Conservation (phyloP, 2,329 filamentous ascomycete species). For the Penicillium sp. region DNA sequence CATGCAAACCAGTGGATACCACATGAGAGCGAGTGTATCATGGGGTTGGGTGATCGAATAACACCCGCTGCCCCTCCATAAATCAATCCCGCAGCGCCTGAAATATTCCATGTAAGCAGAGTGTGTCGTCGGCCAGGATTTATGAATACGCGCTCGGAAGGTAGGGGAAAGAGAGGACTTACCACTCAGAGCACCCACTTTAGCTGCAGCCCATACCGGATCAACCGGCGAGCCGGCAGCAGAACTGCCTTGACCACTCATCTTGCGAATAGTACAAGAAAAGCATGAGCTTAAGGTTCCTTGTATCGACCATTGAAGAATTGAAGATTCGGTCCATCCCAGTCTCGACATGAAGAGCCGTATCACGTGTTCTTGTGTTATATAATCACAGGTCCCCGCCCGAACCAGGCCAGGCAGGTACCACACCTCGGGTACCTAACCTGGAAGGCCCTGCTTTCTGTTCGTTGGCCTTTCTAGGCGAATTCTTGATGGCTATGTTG, state of each 20-base stretch:
- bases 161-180: conserved; percentile 26
- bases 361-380: conserved; percentile 16
- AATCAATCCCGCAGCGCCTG: conserved; percentile 56
- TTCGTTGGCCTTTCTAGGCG: no score
- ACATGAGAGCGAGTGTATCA: conserved; percentile 70
- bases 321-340: conserved; percentile 5
- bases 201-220: conserved; percentile 48
- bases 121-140: background rate
- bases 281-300: conserved; percentile 5
- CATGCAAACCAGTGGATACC: conserved; percentile 81
- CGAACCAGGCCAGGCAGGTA: no score
- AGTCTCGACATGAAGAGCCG: conserved; percentile 3
- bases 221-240: conserved; percentile 21
- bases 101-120: conserved; percentile 7
- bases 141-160: background rate
- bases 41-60: conserved; percentile 63
- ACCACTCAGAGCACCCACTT: conserved; percentile 64
- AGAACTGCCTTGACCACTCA: conserved; percentile 27
- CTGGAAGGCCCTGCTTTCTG: no score
- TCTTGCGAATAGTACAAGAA: conserved; percentile 22
- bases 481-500: no score
- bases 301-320: conserved; percentile 2
- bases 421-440: no score
- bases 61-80: conserved; percentile 72
- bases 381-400: conserved; percentile 8